These are phyloP conservation scores for Gossypium trilobum DNA, from an alignment of 441 rosid species.

Conservation along the genomic window DNA sequence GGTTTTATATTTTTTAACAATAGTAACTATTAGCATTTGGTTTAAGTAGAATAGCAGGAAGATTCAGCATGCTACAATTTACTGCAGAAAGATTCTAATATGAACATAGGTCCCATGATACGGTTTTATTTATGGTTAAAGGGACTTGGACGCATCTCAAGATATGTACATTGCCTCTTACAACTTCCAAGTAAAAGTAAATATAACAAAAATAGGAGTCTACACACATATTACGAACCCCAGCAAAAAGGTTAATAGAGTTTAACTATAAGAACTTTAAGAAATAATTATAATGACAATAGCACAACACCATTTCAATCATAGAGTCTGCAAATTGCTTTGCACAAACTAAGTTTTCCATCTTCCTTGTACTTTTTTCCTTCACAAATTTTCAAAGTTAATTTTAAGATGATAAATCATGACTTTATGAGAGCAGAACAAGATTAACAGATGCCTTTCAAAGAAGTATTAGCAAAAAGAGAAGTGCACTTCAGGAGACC, in stretches of 20 bases:
- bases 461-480: neutral
- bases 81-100: neutral
- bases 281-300: neutral
- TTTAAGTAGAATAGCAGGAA: neutral
- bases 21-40: neutral
- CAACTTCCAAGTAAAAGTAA: neutral
- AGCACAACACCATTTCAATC: neutral
- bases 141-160: neutral
- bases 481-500: neutral
- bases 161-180: neutral
- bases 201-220: neutral
- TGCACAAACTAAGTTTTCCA: neutral
- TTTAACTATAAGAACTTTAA: neutral
- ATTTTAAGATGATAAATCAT: neutral
- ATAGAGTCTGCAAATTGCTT: neutral
- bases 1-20: neutral
- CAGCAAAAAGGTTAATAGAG: neutral
- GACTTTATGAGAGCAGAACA: neutral
- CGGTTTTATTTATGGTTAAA: neutral
- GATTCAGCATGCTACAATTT: conserved; percentile 4
- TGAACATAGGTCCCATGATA: neutral
- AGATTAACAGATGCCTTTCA: neutral
- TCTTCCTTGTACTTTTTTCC: neutral
- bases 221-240: neutral
- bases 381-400: neutral